phyloP scores from a whole-genome alignment of 2,329 filamentous ascomycete species.

The Trichoderma citrinoviride region DNA sequence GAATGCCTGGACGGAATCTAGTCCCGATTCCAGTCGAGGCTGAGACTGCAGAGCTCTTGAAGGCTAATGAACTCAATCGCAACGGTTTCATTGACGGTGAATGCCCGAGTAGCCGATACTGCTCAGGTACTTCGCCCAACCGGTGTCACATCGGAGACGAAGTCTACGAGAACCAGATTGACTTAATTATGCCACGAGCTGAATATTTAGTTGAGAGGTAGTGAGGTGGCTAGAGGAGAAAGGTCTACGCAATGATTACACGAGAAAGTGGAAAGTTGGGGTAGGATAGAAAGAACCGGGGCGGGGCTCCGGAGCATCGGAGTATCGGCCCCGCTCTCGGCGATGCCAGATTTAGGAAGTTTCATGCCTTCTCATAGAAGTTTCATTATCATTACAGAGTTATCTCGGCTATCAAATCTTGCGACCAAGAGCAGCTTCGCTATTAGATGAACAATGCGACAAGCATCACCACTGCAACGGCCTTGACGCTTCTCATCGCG shows the following conservation, averaged over 20 bases:
- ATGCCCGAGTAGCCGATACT: background rate
- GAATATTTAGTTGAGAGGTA: background rate
- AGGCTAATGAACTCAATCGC: background rate
- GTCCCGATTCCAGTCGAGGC: background rate
- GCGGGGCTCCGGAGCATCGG: too few species aligned
- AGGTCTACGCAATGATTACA: background rate
- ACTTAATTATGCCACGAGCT: background rate
- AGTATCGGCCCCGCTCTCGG: background rate
- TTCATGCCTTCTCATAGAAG: background rate
- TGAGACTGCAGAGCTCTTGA: too few species aligned
- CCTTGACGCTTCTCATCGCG: slow-evolving; percentile 4
- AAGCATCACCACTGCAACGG: background rate
- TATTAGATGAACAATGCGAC: slow-evolving; percentile 13
- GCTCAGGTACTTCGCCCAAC: background rate
- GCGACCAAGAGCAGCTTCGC: background rate
- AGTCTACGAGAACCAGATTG: background rate
- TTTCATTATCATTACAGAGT: slow-evolving; percentile 14
- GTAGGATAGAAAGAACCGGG: background rate
- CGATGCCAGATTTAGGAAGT: background rate
- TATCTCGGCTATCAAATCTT: background rate
- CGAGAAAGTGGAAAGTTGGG: background rate
- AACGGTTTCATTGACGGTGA: background rate
- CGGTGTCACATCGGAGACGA: background rate
- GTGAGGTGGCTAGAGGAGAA: too few species aligned
- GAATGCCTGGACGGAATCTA: background rate